Percentiles rank a stretch among this genome's conserved stretches.
Evolutionary conservation across 257 asterid species (phyloP).

Genomic region (Solanum clarkiae): DNA sequence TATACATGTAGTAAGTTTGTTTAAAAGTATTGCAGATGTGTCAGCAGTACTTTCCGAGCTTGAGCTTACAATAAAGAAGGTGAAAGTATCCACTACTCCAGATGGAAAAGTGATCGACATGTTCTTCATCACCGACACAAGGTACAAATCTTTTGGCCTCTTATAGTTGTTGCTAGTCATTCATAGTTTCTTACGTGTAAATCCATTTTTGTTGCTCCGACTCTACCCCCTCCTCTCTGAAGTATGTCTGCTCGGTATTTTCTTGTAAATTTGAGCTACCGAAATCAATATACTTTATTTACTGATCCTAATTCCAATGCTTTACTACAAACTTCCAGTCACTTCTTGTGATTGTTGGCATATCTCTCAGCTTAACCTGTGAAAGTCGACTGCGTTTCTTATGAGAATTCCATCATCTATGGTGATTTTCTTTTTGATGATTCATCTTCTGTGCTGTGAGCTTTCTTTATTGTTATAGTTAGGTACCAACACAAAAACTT

Average conservation of each 20-base stretch:
- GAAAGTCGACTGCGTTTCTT: neutral
- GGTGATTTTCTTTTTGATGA: too few relatives aligned
- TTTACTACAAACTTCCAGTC: neutral
- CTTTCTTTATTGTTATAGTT: neutral
- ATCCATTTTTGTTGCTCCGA: neutral
- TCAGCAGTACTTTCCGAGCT: conserved; percentile 64
- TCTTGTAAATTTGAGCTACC: neutral
- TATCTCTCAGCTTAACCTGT: neutral
- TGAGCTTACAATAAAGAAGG: conserved; percentile 67
- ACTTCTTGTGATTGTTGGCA: neutral
- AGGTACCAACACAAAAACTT: neutral
- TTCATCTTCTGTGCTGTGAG: neutral
- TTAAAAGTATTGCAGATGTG: conserved; percentile 41
- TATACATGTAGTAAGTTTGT: neutral
- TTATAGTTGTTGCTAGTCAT: neutral
- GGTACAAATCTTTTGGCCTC: conserved; percentile 20
- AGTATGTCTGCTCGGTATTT: neutral
- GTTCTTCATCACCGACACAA: conserved; percentile 73
- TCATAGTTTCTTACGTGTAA: neutral
- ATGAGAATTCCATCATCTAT: neutral
- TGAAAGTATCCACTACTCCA: conserved; percentile 85
- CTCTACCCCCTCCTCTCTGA: neutral
- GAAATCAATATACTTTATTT: neutral
- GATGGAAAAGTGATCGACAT: conserved; percentile 85
- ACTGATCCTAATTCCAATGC: neutral